These are phyloP conservation scores for Ogataea trehalophila DNA, from an alignment of 805 yeast genomes.

Conservation along the genomic window DNA sequence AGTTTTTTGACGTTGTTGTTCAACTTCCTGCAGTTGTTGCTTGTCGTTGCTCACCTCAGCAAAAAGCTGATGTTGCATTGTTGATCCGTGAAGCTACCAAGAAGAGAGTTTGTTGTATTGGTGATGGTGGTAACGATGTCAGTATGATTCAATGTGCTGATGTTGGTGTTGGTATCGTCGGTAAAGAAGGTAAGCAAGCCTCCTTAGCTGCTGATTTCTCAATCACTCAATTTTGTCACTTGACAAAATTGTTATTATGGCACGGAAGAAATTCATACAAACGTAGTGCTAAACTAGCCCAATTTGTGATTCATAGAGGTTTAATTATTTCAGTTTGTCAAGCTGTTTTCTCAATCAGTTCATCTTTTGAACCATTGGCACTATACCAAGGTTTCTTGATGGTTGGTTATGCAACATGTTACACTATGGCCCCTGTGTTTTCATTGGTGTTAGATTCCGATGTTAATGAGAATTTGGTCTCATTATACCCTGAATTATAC, in stretches of 20 bases:
- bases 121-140: conserved; percentile 99
- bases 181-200: conserved; percentile 97
- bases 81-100: conserved; percentile 75
- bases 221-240: conserved; percentile 82
- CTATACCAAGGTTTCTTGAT: conserved; percentile 93
- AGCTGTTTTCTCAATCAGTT: conserved; percentile 83
- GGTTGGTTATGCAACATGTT: conserved; percentile 97
- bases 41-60: conserved; percentile 98
- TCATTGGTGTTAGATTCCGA: conserved; percentile 88
- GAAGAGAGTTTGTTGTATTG: conserved; percentile 93
- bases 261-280: conserved; percentile 98
- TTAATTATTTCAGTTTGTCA: conserved; percentile 90
- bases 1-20: conserved; percentile 75
- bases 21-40: conserved; percentile 92
- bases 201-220: conserved; percentile 96
- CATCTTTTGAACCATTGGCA: conserved; percentile 89
- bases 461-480: conserved; percentile 83
- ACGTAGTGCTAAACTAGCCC: conserved; percentile 90
- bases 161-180: conserved; percentile 98
- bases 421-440: conserved; percentile 98
- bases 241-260: conserved; percentile 87
- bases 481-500: conserved; percentile 90
- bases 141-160: conserved; percentile 99
- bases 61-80: conserved; percentile 90
- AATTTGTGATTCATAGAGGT: conserved; percentile 96